Evolutionary conservation across 345 rosid genomes (phyloP), one percentile per base, ranked within the genome.

Genomic region (Aquilaria malaccensis): DNA sequence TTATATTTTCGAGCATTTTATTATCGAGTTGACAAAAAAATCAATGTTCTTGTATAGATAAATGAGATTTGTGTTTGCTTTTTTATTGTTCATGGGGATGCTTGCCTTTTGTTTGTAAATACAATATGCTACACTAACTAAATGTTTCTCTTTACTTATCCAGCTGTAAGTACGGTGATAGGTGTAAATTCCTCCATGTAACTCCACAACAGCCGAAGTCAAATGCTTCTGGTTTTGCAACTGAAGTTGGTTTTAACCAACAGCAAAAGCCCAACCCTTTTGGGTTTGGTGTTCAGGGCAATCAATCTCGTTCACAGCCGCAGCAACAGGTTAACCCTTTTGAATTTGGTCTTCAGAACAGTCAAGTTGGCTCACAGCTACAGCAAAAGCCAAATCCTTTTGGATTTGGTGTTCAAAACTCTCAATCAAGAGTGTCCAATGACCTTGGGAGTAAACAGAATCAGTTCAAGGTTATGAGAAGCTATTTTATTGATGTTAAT

Each of bases 81-180:
- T 48, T 33, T 14, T 41, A 6, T 15, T 43, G 31, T 41, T 60
- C 13, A 59, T 13, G 52, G 11, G 37, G 45, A 30, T 48, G 49
- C 33, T 10, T n/a, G 30, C 33, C 37, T 32, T 14, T 56, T 15
- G 7, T 32, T 33, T 32, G 12, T 2, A 47, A 10, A 10, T 33
- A 30, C 5, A 11, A 31, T 5, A 4, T 45, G n/a, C 37, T 30
- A 1, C 11, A 52, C n/a, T 45, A 6, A 50, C 33, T 60, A 7
- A 45, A 30, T 32, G 61, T 7, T 47, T 68, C 30, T 33, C 66
- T 66, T 64, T 59, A 51, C 46, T 50, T 63, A 76, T 79, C 62
- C 83, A 93, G 98, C 75, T 93, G 96, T 69, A 78, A 70, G 72
- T 93, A 76, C 41, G 97, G 96, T 22, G 96, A 79, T 52, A 71